These are phyloP conservation scores for Acacia crassicarpa DNA, from an alignment of 306 rosid species.

Conservation along the genomic window DNA sequence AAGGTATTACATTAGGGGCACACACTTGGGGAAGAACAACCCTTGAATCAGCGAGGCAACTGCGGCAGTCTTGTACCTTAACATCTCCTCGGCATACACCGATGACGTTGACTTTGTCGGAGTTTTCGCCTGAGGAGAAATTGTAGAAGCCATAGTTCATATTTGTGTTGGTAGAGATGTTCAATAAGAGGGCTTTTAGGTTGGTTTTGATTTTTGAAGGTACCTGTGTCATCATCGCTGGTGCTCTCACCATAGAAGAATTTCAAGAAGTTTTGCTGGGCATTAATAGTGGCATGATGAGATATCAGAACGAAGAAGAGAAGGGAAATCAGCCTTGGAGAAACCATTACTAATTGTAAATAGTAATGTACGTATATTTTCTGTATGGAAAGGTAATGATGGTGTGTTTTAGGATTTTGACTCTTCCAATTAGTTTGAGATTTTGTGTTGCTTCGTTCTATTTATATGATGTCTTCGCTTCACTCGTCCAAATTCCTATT, in stretches of 20 bases:
- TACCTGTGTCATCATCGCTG: not conserved
- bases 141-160: not conserved
- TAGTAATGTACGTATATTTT: no score
- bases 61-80: not conserved
- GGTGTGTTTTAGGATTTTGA: not conserved
- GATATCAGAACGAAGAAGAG: not conserved
- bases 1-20: no score
- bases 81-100: not conserved
- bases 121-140: not conserved
- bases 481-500: no score
- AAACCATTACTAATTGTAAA: not conserved
- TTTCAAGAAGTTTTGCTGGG: not conserved
- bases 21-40: not conserved
- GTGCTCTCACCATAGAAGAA: not conserved
- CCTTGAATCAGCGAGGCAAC: not conserved
- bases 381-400: not conserved
- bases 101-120: not conserved
- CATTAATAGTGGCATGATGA: not conserved
- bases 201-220: not conserved
- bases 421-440: no score
- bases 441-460: no score
- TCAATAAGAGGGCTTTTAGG: not conserved
- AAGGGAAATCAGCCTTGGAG: not conserved
- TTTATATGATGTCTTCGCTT: no score
- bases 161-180: not conserved